Evolutionary conservation across 768 basidiomycete genomes (phyloP).

Genomic region (Boletales sp.): DNA sequence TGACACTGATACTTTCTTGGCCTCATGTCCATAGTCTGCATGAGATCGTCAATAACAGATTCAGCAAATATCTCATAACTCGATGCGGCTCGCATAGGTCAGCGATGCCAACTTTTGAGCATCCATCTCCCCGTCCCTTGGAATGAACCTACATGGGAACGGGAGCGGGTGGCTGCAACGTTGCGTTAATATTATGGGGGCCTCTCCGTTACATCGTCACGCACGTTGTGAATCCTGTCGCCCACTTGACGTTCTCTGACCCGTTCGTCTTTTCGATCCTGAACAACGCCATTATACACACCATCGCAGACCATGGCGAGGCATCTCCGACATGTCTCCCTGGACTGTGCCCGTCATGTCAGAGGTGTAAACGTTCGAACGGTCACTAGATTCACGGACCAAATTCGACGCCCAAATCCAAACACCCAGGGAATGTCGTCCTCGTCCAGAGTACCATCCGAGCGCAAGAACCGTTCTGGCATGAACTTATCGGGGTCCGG

Average conservation of each 20-base stretch:
- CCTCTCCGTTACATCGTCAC: neutral
- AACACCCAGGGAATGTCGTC: slow-evolving; percentile 11
- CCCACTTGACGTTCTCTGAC: slow-evolving; percentile 15
- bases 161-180: slow-evolving; percentile 13
- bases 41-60: too few species aligned
- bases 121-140: slow-evolving; percentile 16
- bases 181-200: neutral
- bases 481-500: slow-evolving; percentile 31
- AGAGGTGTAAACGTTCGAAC: neutral
- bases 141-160: slow-evolving; percentile 16
- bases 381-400: slow-evolving; percentile 1
- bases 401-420: slow-evolving; percentile 22
- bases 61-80: neutral
- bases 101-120: slow-evolving; percentile 9
- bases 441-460: slow-evolving; percentile 13
- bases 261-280: slow-evolving; percentile 16
- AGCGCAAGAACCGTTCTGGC: slow-evolving; percentile 35
- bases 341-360: slow-evolving; percentile 1
- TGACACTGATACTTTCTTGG: too few species aligned
- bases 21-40: too few species aligned
- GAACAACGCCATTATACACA: slow-evolving; percentile 14
- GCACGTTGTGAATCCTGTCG: slow-evolving; percentile 10
- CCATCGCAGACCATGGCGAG: slow-evolving; percentile 21
- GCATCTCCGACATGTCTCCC: slow-evolving; percentile 22
- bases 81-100: slow-evolving; percentile 2